These are phyloP conservation scores for Rosa hybrid DNA, from an alignment of 331 rosid genomes.

Conservation along the genomic window DNA sequence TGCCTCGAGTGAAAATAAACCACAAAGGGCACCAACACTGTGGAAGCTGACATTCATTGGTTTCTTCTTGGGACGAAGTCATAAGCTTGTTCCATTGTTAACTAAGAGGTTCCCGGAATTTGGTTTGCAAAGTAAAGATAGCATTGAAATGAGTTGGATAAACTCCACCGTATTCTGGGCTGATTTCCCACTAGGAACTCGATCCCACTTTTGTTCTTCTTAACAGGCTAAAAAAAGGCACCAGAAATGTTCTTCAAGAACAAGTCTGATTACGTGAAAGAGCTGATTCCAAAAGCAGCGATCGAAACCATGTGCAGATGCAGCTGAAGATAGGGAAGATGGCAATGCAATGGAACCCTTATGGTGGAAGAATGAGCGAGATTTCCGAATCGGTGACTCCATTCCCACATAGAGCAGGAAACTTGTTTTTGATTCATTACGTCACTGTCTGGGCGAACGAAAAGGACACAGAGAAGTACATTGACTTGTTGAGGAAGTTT, in stretches of 20 bases:
- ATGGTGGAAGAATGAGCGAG: conserved; percentile 26
- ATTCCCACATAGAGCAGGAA: conserved; percentile 26
- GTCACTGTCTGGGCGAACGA: background rate
- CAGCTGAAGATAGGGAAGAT: background rate
- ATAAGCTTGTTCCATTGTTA: too few relatives aligned
- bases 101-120: background rate
- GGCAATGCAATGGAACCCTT: conserved; percentile 6
- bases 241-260: background rate
- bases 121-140: background rate
- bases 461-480: background rate
- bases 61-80: background rate
- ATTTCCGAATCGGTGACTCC: background rate
- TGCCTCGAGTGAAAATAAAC: too few relatives aligned
- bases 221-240: background rate
- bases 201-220: background rate
- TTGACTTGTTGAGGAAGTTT: background rate
- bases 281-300: background rate
- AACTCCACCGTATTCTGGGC: background rate
- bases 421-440: background rate
- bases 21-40: too few relatives aligned
- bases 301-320: background rate
- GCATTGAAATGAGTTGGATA: background rate
- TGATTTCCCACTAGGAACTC: background rate
- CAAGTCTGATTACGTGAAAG: background rate
- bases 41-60: conserved; percentile 34